Conservation (phyloP, 257 asterid species). For the Gentiana straminea region DNA sequence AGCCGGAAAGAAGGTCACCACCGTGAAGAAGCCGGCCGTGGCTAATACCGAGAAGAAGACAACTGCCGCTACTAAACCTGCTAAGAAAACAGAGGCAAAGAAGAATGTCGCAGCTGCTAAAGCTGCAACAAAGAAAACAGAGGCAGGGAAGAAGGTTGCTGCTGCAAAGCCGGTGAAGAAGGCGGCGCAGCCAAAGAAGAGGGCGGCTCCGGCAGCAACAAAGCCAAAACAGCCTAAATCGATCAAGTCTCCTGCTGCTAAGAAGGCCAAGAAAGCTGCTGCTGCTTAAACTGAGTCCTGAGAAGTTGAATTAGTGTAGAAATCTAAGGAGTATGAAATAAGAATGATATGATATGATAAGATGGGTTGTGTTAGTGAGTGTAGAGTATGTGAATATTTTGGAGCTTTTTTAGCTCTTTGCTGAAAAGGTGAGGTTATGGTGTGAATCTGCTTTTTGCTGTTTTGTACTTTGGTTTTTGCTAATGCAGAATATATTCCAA, state of each 20-base stretch:
- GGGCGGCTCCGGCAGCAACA: constrained; percentile 23
- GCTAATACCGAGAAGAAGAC: constrained; percentile 7
- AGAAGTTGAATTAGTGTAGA: neutral
- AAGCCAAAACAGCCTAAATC: constrained; percentile 54
- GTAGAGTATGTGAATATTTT: neutral
- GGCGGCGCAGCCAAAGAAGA: constrained; percentile 26
- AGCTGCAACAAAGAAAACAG: constrained; percentile 13
- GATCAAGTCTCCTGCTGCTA: constrained; percentile 51
- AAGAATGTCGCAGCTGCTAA: constrained; percentile 6
- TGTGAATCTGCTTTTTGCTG: no score
- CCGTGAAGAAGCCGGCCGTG: constrained; percentile 16
- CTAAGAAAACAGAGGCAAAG: constrained; percentile 9
- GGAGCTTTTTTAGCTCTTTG: no score
- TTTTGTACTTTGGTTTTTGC: no score
- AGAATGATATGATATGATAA: no score
- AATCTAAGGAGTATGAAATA: no score
- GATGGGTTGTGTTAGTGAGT: neutral
- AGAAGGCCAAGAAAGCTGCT: constrained; percentile 36
- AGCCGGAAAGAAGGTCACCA: constrained; percentile 20
- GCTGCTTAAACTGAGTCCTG: constrained; percentile 14
- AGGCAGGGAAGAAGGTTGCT: neutral
- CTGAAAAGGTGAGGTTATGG: no score
- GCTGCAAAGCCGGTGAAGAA: constrained; percentile 24
- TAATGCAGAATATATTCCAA: no score
- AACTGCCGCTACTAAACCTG: neutral